These are phyloP conservation scores for Lactarius vividus DNA, from an alignment of 768 basidiomycete species.

Conservation along the genomic window DNA sequence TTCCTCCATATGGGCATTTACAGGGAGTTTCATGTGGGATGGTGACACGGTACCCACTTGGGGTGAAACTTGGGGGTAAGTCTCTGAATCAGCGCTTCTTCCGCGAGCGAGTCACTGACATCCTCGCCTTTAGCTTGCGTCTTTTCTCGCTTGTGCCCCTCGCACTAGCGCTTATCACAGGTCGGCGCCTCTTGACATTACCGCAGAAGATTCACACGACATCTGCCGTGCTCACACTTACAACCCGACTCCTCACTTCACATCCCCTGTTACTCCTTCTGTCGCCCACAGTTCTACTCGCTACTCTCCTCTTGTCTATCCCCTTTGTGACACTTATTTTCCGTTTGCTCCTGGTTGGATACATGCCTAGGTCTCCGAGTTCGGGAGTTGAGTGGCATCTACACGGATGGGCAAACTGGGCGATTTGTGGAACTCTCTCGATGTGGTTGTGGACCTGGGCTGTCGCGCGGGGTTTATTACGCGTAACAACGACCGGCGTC, in stretches of 20 bases:
- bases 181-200: conserved; percentile 67
- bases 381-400: conserved; percentile 51
- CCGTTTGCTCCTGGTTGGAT: conserved; percentile 71
- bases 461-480: conserved; percentile 73
- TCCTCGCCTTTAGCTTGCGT: conserved; percentile 50
- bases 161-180: conserved; percentile 64
- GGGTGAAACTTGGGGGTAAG: conserved; percentile 80
- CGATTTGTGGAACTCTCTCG: conserved; percentile 50
- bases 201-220: conserved; percentile 67
- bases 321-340: conserved; percentile 79
- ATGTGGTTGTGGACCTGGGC: conserved; percentile 76
- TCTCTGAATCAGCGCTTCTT: conserved; percentile 17
- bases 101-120: not conserved
- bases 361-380: conserved; percentile 40
- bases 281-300: conserved; percentile 69
- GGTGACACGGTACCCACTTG: conserved; percentile 60
- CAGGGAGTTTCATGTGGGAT: conserved; percentile 71
- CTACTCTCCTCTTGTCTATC: conserved; percentile 64
- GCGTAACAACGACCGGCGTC: conserved; percentile 76
- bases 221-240: conserved; percentile 54
- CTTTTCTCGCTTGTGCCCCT: conserved; percentile 77
- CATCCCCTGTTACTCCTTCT: conserved; percentile 75
- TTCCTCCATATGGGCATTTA: conserved; percentile 77
- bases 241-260: conserved; percentile 64
- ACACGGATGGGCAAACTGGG: conserved; percentile 70